Evolutionary conservation across 192 early-diverging fungal species (phyloP).

Genomic region (Coemansia reversa): DNA sequence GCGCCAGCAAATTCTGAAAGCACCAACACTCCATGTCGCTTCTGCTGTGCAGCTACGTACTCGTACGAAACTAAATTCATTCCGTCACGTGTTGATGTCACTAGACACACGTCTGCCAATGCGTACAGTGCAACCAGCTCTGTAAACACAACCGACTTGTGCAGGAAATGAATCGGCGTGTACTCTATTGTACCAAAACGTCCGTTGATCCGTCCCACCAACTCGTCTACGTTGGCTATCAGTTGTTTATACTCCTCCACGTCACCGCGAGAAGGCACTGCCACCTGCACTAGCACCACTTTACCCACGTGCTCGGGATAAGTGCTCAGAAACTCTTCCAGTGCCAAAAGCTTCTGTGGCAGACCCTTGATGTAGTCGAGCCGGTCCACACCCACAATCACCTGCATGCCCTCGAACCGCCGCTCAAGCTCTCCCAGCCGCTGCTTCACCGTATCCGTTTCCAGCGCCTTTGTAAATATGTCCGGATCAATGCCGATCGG

Average conservation of each 20-base stretch:
- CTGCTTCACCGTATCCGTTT: slow-evolving; percentile 62
- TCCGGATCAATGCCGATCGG: slow-evolving; percentile 98
- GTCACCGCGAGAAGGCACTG: slow-evolving; percentile 96
- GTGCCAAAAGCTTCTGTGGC: slow-evolving; percentile 96
- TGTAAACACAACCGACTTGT: slow-evolving; percentile 92
- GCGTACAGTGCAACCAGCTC: slow-evolving; percentile 97
- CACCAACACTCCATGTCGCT: slow-evolving; percentile 91
- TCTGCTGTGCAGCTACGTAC: slow-evolving; percentile 91
- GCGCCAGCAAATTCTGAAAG: slow-evolving; percentile 98
- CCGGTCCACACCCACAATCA: slow-evolving; percentile 97
- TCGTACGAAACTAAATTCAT: slow-evolving; percentile 99
- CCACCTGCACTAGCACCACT: slow-evolving; percentile 95
- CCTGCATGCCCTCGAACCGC: slow-evolving; percentile 80
- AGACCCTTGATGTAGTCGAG: slow-evolving; percentile 99
- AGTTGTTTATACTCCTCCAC: slow-evolving; percentile 98
- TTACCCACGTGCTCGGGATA: slow-evolving; percentile 92
- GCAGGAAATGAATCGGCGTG: slow-evolving; percentile 97
- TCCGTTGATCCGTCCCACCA: slow-evolving; percentile 98
- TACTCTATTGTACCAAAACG: slow-evolving; percentile 93
- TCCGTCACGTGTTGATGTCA: slow-evolving; percentile 97
- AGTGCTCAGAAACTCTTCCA: slow-evolving; percentile 84
- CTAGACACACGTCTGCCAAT: slow-evolving; percentile 91
- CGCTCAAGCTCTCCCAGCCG: slow-evolving; percentile 80
- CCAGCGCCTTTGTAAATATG: slow-evolving; percentile 86
- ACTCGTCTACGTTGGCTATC: slow-evolving; percentile 89